Conservation (phyloP, 1,284 basidiomycete genomes). For the Dichomitus squalens region DNA sequence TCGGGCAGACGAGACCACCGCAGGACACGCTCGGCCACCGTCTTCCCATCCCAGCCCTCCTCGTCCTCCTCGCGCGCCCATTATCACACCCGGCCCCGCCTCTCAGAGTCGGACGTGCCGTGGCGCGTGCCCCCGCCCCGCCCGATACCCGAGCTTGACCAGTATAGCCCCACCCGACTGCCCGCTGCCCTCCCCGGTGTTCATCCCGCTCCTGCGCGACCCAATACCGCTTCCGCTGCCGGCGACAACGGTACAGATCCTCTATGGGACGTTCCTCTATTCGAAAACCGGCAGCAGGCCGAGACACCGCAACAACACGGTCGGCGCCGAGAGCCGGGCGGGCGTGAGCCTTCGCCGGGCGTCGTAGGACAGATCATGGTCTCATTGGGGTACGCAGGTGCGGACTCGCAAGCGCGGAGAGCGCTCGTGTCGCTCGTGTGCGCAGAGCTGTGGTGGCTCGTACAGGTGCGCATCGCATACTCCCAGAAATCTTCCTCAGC, state of each 20-base stretch:
- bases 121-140: background rate
- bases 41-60: background rate
- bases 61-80: background rate
- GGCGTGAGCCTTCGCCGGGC: slow-evolving; percentile 4
- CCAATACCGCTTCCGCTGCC: background rate
- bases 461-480: slow-evolving; percentile 50
- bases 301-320: background rate
- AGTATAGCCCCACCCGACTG: background rate
- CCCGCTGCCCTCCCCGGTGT: background rate
- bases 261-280: slow-evolving; percentile 11
- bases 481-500: background rate
- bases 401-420: slow-evolving; percentile 56
- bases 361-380: slow-evolving; percentile 13
- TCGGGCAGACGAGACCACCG: slow-evolving; percentile 6
- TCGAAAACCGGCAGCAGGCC: slow-evolving; percentile 1
- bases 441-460: slow-evolving; percentile 53
- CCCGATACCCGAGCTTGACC: background rate
- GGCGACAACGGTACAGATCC: background rate
- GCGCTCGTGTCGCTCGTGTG: slow-evolving; percentile 59
- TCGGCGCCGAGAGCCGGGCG: background rate
- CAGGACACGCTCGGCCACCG: slow-evolving; percentile 16
- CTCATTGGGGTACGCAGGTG: slow-evolving; percentile 60
- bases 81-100: slow-evolving; percentile 8
- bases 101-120: background rate
- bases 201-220: background rate